phyloP scores from a whole-genome alignment of 148 eudicot species.

The Arctostaphylos glauca region DNA sequence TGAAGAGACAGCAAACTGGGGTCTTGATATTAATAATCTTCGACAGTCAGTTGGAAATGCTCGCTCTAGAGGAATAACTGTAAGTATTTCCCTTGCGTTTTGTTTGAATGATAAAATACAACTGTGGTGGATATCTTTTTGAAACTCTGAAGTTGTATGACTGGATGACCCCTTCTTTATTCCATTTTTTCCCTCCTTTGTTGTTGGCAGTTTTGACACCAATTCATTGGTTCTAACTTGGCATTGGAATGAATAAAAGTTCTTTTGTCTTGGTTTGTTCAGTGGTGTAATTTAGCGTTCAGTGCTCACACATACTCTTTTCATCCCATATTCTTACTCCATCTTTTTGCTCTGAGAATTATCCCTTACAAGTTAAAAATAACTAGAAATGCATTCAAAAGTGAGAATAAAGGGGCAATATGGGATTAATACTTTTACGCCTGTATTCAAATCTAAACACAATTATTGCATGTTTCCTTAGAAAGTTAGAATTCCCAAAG shows the following conservation, averaged over 20 bases:
- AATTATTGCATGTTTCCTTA: not conserved
- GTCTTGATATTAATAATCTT: constrained; percentile 84
- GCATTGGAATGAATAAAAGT: not conserved
- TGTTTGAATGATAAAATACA: not conserved
- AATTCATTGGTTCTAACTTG: not conserved
- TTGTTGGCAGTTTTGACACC: not conserved
- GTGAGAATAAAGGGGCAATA: not conserved
- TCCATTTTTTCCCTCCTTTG: not conserved
- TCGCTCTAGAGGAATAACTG: constrained; percentile 78
- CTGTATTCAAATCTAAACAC: not conserved
- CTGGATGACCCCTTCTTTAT: not conserved
- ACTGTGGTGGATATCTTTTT: not conserved
- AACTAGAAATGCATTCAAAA: not conserved
- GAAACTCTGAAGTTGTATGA: not conserved
- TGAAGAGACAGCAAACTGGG: constrained; percentile 98
- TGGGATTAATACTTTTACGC: not conserved
- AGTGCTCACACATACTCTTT: not conserved
- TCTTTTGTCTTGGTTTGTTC: not conserved
- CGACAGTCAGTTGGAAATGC: constrained; percentile 73
- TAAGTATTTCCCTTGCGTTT: constrained; percentile 36
- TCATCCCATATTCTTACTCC: not conserved
- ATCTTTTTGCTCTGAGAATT: not conserved
- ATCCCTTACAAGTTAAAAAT: not conserved
- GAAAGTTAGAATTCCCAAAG: not conserved
- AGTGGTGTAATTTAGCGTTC: not conserved